A percentile compares a stretch with the other conserved stretches of the same genome.
Evolutionary conservation across 192 early-diverging fungal genomes (phyloP).

Genomic region (Podila epicladia): DNA sequence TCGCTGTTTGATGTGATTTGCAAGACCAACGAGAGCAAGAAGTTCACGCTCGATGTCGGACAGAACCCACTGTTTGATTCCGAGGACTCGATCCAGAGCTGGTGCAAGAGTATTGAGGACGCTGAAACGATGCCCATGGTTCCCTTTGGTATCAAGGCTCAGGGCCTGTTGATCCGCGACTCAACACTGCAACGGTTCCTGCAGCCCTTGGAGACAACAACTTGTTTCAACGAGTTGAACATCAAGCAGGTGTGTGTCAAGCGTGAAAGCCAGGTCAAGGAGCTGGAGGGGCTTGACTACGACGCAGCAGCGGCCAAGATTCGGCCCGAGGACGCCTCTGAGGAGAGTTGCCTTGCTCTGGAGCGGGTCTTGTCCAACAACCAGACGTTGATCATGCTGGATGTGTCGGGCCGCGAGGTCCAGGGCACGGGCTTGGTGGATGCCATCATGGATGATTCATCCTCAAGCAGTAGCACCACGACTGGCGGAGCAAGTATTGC

Average conservation of each 20-base stretch:
- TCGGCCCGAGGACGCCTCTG: conserved; percentile 28
- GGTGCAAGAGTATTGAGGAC: conserved; percentile 13
- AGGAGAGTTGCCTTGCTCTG: conserved; percentile 31
- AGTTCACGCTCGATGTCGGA: conserved; percentile 46
- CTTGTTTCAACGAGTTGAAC: conserved; percentile 42
- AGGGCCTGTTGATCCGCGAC: conserved; percentile 30
- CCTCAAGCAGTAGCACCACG: neutral
- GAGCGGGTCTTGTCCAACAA: conserved; percentile 27
- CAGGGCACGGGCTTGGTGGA: neutral
- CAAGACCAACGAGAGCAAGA: conserved; percentile 23
- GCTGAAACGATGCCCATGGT: neutral
- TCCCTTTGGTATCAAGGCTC: conserved; percentile 42
- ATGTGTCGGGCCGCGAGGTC: conserved; percentile 30
- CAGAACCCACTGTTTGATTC: conserved; percentile 38
- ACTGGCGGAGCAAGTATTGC: neutral
- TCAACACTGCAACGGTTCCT: conserved; percentile 8
- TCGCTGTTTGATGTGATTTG: conserved; percentile 29
- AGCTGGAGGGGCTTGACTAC: conserved; percentile 21
- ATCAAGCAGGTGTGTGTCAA: conserved; percentile 34
- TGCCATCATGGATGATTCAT: neutral
- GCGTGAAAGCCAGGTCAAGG: conserved; percentile 26
- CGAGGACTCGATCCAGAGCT: conserved; percentile 18
- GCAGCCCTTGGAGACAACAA: conserved; percentile 21
- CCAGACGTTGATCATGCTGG: conserved; percentile 37
- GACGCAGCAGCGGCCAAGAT: conserved; percentile 5